Percentiles rank a stretch among this genome's conserved stretches.
phyloP scores from a whole-genome alignment of 805 yeast species.

The Metschnikowia lachancei region DNA sequence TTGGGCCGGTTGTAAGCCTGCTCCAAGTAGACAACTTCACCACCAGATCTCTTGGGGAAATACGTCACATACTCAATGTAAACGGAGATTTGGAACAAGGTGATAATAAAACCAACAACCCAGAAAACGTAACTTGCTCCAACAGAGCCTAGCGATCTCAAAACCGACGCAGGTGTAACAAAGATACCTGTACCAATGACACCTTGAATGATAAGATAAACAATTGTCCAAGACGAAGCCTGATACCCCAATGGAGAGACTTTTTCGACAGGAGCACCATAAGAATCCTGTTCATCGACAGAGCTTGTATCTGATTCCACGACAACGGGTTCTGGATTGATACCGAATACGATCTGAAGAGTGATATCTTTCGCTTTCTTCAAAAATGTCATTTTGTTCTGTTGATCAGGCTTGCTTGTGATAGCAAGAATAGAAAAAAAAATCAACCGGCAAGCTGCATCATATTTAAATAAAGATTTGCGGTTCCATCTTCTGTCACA shows the following conservation, averaged over 20 bases:
- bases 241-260: slow-evolving; percentile 41
- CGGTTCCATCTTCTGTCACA: no score
- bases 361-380: slow-evolving; percentile 8
- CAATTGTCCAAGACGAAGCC: slow-evolving; percentile 44
- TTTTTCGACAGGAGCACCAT: slow-evolving; percentile 43
- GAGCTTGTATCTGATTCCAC: slow-evolving; percentile 6
- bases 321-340: slow-evolving; percentile 9
- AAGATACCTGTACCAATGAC: slow-evolving; percentile 78
- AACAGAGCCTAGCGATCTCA: slow-evolving; percentile 41
- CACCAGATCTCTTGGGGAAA: slow-evolving; percentile 35
- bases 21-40: slow-evolving; percentile 39
- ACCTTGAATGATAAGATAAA: slow-evolving; percentile 64
- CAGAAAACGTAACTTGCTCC: slow-evolving; percentile 46
- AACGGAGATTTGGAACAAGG: slow-evolving; percentile 35
- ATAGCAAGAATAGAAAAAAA: no score
- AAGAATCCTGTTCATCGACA: slow-evolving; percentile 18
- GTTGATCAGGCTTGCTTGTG: no score
- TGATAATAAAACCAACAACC: slow-evolving; percentile 40
- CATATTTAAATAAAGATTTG: no score
- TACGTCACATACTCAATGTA: slow-evolving; percentile 44
- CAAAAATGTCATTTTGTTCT: no score
- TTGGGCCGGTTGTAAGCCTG: slow-evolving; percentile 37
- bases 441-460: no score
- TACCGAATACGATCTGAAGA: slow-evolving; percentile 15
- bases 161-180: slow-evolving; percentile 62